Evolutionary conservation across 257 asterid species (phyloP).

Genomic region (Solanum virginianum): DNA sequence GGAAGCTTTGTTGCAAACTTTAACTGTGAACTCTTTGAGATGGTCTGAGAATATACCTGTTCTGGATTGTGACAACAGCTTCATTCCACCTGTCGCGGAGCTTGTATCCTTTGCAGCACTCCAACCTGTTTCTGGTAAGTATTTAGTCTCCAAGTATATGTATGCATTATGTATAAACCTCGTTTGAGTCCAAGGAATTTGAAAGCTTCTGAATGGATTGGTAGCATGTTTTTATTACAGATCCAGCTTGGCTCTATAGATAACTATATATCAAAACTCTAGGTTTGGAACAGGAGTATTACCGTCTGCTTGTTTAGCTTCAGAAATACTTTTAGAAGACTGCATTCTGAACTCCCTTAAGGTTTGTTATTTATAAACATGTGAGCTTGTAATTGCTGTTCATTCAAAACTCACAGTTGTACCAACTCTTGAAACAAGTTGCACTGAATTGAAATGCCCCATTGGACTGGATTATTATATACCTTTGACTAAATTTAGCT

Average conservation of each 20-base stretch:
- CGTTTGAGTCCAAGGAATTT: neutral
- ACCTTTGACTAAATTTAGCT: neutral
- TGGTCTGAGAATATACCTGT: slow-evolving; percentile 59
- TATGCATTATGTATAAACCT: neutral
- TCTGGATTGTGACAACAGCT: slow-evolving; percentile 28
- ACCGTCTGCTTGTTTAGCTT: neutral
- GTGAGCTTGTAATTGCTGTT: neutral
- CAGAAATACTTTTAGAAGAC: neutral
- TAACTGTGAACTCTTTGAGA: slow-evolving; percentile 39
- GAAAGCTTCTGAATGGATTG: neutral
- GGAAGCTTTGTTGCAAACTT: slow-evolving; percentile 60
- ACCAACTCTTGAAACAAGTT: neutral
- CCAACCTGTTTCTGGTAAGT: slow-evolving; percentile 59
- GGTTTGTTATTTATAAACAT: neutral
- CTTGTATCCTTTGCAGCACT: slow-evolving; percentile 68
- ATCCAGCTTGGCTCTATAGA: neutral
- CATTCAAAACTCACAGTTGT: neutral
- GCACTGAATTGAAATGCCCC: neutral
- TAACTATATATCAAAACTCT: neutral
- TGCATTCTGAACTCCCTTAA: neutral
- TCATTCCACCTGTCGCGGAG: slow-evolving; percentile 51
- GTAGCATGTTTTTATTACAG: neutral
- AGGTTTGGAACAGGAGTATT: neutral
- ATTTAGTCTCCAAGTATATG: neutral
- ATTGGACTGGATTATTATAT: neutral